Conservation (phyloP, 257 asterid genomes). For the Echites panduratus region DNA sequence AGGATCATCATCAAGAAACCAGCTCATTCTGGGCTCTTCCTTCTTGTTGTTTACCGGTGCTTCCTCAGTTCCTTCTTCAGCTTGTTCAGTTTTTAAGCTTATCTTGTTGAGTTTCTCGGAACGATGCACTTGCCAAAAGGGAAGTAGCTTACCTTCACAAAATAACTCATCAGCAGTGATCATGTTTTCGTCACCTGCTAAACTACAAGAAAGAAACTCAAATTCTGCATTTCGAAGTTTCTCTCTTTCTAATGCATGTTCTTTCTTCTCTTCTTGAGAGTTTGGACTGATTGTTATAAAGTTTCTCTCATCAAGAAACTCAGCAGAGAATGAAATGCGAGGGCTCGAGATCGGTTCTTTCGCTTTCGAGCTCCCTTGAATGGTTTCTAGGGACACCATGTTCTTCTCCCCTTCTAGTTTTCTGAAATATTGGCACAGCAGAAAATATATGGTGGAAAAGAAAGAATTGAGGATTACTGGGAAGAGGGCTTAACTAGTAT, state of each 20-base stretch:
- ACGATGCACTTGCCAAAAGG: constrained; percentile 54
- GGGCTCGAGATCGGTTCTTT: constrained; percentile 38
- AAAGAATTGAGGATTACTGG: not conserved
- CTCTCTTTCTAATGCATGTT: constrained; percentile 18
- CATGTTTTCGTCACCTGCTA: constrained; percentile 31
- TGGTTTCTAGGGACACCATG: constrained; percentile 47
- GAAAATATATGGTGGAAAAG: constrained; percentile 2
- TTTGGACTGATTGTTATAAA: constrained; percentile 73
- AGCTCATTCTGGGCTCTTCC: constrained; percentile 42
- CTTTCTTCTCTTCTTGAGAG: constrained; percentile 27
- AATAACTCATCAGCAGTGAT: constrained; percentile 71
- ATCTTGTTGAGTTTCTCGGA: constrained; percentile 50
- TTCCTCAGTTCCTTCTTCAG: constrained; percentile 9
- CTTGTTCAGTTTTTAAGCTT: constrained; percentile 29
- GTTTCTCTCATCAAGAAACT: constrained; percentile 62
- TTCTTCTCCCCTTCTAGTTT: not conserved
- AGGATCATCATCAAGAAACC: constrained; percentile 87
- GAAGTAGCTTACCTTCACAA: constrained; percentile 65
- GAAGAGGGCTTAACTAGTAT: constrained; percentile 6
- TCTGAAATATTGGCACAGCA: constrained; percentile 1
- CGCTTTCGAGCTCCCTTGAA: constrained; percentile 21
- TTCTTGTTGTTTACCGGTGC: constrained; percentile 14
- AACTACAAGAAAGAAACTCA: constrained; percentile 58
- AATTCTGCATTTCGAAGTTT: constrained; percentile 38
- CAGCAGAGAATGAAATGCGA: constrained; percentile 78